Evolutionary conservation across 2,329 filamentous ascomycete species (phyloP), one percentile per base, ranked within the genome.

Genomic region (Diaporthe nobilis): DNA sequence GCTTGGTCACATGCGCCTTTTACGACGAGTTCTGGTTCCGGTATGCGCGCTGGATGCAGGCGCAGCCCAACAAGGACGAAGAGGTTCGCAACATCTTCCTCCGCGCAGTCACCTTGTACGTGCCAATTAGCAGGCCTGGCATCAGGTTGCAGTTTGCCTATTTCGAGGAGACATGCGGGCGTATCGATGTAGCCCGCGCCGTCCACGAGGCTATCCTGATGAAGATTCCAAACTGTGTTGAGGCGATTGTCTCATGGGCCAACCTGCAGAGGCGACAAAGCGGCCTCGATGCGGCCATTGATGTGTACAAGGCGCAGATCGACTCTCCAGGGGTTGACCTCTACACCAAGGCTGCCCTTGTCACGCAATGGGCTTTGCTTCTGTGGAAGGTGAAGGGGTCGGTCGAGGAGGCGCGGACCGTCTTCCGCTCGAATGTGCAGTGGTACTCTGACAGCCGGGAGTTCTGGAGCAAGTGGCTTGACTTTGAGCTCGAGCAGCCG

Each of bases 1-100:
- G 96, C 80, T 85, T 99, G 71, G 95, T 98, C 49, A 96, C 95
- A 0, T 97, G 95, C 81, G 96, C 97, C 22, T 94, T 97, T 79
- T 98, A 99, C 82, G 96, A 98, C 68, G 96, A 98, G 82, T 98
- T 98, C 84, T 99, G 97, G 97, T 92, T 98, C 81, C 94, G 97
- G n/a, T 99, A 98, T 84, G 95, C 94, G 22, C 90, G 96, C 55
- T 99, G 97, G 97, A 98, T 98, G 94, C 89, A 90, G 76, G 92
- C 92, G 0, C 94, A 98, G 82, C 86, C 91, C 2, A 92, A 89
- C 79, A 98, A 97, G 83, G 92, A 95, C 61, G 95, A 98, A 82
- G 96, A 98, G 82, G 93, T 96, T 8, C 93, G 97, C 75, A 96
- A 95, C 83, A 97, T 98, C 78, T 98, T 97, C 82, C 92, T 96